A percentile compares a stretch with the other conserved stretches of the same genome.
These are phyloP conservation scores for Chalciporus pseudorubinellus DNA, from an alignment of 768 basidiomycete genomes.

Conservation along the genomic window DNA sequence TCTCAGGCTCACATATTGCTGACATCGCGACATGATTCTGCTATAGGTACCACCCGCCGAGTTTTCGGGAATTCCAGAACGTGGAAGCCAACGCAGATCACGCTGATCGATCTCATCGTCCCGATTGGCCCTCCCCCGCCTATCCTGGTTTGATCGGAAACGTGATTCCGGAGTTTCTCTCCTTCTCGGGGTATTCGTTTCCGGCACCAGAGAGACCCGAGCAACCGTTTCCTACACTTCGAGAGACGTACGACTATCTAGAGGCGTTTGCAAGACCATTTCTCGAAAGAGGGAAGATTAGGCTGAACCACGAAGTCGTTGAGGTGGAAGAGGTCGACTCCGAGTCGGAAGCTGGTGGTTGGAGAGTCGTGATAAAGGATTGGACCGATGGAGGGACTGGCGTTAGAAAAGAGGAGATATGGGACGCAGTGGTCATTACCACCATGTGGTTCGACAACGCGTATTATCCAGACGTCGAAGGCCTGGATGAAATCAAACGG, in stretches of 20 bases:
- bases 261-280: slow-evolving; percentile 25
- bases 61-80: neutral
- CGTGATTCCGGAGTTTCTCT: slow-evolving; percentile 42
- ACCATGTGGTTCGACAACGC: slow-evolving; percentile 46
- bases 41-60: slow-evolving; percentile 14
- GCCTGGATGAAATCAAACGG: slow-evolving; percentile 36
- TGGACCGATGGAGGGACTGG: slow-evolving; percentile 29
- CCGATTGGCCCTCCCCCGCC: slow-evolving; percentile 44
- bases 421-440: slow-evolving; percentile 52
- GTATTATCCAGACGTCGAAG: slow-evolving; percentile 43
- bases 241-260: slow-evolving; percentile 30
- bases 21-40: neutral
- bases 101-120: neutral
- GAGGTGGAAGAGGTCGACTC: slow-evolving; percentile 35
- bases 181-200: slow-evolving; percentile 32
- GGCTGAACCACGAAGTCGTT: slow-evolving; percentile 41
- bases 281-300: slow-evolving; percentile 32
- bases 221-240: slow-evolving; percentile 32
- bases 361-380: slow-evolving; percentile 40
- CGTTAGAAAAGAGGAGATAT: slow-evolving; percentile 33
- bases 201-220: slow-evolving; percentile 18
- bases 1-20: neutral
- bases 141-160: slow-evolving; percentile 51
- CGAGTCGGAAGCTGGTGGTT: slow-evolving; percentile 27
- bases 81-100: neutral